Evolutionary conservation across 768 basidiomycete genomes (phyloP), one percentile per base, ranked within the genome.

Genomic region (Pisolithus marmoratus): DNA sequence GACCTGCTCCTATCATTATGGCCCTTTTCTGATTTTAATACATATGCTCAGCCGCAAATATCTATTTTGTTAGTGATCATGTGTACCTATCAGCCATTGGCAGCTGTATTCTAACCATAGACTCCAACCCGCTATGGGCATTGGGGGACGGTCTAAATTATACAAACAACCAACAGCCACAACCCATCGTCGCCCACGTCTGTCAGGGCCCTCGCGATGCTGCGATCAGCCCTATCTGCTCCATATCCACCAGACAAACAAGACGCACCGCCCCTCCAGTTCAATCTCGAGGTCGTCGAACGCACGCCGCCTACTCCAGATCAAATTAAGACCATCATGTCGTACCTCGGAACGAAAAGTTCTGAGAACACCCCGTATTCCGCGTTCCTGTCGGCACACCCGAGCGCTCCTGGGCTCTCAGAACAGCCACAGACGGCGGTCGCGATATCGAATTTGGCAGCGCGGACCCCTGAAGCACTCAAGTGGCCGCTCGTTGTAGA

Each of bases 401-500:
- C 83, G 0, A 69, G 79, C 0, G 52, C 62, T 2, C 48, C 71
- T 15, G 68, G 72, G 38, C 70, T 68, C 19, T 66, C 65, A 2
- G 70, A 70, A 12, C 64, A 60, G 53, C 68, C 75, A 0, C 71
- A 79, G 7, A 76, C 66, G 24, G 58, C 77, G 0, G 66, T 74
- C 5, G 76, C 66, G 8, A 70, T 90, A 8, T 70, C 70, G 2
- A 67, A 74, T 26, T 72, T 87, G 9, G 85, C 74, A 0, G 58
- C 69, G 41, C 71, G 73, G 64, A 82, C 82, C 51, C 84, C 82
- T 1, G 73, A 72, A 14, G 80, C 79, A 15, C 66, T 89, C 57
- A 87, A 82, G 54, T 90, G 86, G 87, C 88, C 88, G 0, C 77
- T 90, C 43, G 85, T 90, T 0, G 88, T 90, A 2, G 82, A 90